Percentiles rank a stretch among this genome's conserved stretches.
phyloP scores from a whole-genome alignment of 2,329 filamentous ascomycete genomes.

The Bertia moriformis region DNA sequence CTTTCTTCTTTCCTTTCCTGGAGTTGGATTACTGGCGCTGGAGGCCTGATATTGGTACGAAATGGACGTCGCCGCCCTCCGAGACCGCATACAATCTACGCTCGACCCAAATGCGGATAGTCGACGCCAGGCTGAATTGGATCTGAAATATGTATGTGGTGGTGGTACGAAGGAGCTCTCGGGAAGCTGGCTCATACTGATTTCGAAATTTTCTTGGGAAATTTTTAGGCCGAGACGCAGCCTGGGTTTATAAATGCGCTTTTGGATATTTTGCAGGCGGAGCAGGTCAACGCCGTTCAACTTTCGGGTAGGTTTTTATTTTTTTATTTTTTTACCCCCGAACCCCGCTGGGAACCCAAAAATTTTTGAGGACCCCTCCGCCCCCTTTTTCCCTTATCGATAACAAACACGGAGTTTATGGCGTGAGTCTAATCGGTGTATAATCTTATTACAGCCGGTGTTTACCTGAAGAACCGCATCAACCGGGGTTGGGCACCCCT shows the following conservation, averaged over 20 bases:
- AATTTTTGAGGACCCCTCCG: no score
- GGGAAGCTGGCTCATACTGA: not conserved
- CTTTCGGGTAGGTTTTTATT: conserved; percentile 39
- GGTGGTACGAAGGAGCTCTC: not conserved
- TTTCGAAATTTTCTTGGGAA: not conserved
- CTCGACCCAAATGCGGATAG: conserved; percentile 46
- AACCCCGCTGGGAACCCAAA: not conserved
- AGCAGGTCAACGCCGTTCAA: conserved; percentile 72
- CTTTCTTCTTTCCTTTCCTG: no score
- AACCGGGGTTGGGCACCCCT: conserved; percentile 75
- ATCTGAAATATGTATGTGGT: conserved; percentile 45
- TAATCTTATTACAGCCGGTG: conserved; percentile 36
- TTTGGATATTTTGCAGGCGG: conserved; percentile 75
- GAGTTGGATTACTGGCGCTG: conserved; percentile 14
- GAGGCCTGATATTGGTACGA: conserved; percentile 17
- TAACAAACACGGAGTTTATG: no score
- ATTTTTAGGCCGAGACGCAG: not conserved
- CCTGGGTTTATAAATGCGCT: conserved; percentile 40
- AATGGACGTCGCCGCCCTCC: conserved; percentile 46
- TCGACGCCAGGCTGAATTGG: conserved; percentile 46
- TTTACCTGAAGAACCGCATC: conserved; percentile 96
- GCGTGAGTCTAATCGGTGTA: not conserved
- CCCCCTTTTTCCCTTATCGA: no score
- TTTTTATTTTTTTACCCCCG: not conserved
- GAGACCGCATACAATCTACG: conserved; percentile 49